Conservation (phyloP, 163 green algal genomes). For the Prototheca wickerhamii region DNA sequence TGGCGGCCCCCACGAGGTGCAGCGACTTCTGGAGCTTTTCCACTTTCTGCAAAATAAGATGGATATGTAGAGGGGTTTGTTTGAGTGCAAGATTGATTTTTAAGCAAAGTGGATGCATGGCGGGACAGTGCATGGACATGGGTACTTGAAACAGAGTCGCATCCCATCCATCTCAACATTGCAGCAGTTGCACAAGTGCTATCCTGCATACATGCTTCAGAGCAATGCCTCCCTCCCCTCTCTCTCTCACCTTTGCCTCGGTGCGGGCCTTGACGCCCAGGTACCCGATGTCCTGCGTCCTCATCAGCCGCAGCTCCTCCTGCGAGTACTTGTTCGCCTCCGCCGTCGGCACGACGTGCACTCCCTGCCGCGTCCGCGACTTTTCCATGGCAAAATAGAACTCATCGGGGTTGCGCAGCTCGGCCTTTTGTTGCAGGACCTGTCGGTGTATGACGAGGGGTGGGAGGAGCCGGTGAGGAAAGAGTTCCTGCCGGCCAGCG, state of each 20-base stretch:
- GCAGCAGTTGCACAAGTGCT: background rate
- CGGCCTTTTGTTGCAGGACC: slow-evolving; percentile 76
- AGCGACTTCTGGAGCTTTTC: slow-evolving; percentile 62
- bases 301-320: slow-evolving; percentile 87
- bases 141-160: background rate
- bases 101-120: background rate
- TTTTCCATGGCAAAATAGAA: slow-evolving; percentile 99
- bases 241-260: slow-evolving; percentile 58
- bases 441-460: slow-evolving; percentile 16
- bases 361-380: slow-evolving; percentile 61
- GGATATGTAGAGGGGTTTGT: background rate
- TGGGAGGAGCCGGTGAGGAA: background rate
- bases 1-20: slow-evolving; percentile 70
- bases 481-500: slow-evolving; percentile 1
- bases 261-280: slow-evolving; percentile 62
- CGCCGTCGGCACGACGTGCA: slow-evolving; percentile 43
- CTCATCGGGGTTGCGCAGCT: slow-evolving; percentile 95
- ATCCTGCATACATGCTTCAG: background rate
- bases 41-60: slow-evolving; percentile 51
- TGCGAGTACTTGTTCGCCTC: slow-evolving; percentile 87
- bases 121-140: background rate
- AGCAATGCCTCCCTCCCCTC: background rate
- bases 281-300: slow-evolving; percentile 88
- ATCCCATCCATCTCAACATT: background rate
- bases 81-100: background rate